phyloP scores from a whole-genome alignment of 2,329 filamentous ascomycete genomes.

The Colletotrichum tropicale region DNA sequence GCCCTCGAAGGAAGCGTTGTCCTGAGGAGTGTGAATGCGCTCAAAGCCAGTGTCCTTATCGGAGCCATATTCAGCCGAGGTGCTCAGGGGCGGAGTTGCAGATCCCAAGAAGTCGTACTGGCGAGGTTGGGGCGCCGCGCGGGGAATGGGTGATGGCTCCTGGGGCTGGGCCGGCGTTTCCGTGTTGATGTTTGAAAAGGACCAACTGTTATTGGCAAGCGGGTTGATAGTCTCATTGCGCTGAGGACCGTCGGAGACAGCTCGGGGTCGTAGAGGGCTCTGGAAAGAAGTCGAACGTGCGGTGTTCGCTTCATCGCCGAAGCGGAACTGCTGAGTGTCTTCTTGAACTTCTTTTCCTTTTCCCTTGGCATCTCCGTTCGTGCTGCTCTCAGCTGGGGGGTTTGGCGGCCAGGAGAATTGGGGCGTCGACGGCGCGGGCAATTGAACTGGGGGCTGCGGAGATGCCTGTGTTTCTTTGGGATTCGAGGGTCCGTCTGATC shows the following conservation, averaged over 20 bases:
- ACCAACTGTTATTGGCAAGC: constrained; percentile 66
- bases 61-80: not conserved
- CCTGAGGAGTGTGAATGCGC: not conserved
- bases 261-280: constrained; percentile 46
- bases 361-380: constrained; percentile 11
- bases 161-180: constrained; percentile 5
- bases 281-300: not conserved
- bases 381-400: not conserved
- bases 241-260: constrained; percentile 62
- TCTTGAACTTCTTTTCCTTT: constrained; percentile 23
- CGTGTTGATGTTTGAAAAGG: constrained; percentile 49
- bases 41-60: not conserved
- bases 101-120: not conserved
- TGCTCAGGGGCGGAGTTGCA: not conserved
- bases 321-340: not conserved
- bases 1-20: not conserved
- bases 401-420: constrained; percentile 19
- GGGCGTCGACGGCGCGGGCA: constrained; percentile 18
- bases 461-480: not conserved
- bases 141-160: not conserved
- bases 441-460: not conserved
- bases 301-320: not conserved
- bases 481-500: not conserved
- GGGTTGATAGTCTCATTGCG: constrained; percentile 49
- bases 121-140: not conserved